A percentile compares a stretch with the other conserved stretches of the same genome.
Conservation (phyloP, 2,329 filamentous ascomycete genomes). For the Colletotrichum australisinense region DNA sequence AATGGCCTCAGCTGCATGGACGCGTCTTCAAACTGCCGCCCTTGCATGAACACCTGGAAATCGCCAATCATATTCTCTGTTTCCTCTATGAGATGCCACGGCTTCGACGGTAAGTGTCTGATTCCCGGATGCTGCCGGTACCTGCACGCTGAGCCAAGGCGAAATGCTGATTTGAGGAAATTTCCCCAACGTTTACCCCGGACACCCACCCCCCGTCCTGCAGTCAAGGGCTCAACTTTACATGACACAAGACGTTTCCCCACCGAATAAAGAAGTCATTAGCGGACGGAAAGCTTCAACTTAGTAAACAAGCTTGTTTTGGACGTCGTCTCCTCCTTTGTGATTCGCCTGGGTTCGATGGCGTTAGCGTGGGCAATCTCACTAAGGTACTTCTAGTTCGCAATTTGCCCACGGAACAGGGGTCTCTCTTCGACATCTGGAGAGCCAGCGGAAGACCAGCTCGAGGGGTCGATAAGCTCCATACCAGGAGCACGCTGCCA, state of each 20-base stretch:
- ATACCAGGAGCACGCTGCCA: not conserved
- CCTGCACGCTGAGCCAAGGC: not conserved
- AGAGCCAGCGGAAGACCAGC: not conserved
- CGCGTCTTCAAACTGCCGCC: not conserved
- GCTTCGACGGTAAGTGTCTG: not conserved
- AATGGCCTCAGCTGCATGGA: not conserved
- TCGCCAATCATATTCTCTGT: not conserved
- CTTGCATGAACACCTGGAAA: not conserved
- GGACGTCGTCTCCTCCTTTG: not conserved
- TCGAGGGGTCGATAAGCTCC: not conserved
- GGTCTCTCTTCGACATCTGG: not conserved
- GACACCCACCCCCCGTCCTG: constrained; percentile 14
- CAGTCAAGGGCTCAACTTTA: constrained; percentile 7
- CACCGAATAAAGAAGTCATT: constrained; percentile 12
- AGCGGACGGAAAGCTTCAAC: constrained; percentile 4
- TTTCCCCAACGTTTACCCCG: constrained; percentile 17
- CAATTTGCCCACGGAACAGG: not conserved
- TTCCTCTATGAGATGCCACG: too few relatives aligned
- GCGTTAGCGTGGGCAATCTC: constrained; percentile 1
- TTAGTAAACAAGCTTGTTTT: constrained; percentile 22
- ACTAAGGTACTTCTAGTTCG: not conserved
- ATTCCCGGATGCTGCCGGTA: constrained; percentile 14
- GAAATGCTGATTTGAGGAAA: constrained; percentile 33
- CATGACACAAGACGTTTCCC: constrained; percentile 15
- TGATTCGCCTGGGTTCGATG: not conserved